These are phyloP conservation scores for Ogataea salicorniae DNA, from an alignment of 805 yeast species.

Conservation along the genomic window DNA sequence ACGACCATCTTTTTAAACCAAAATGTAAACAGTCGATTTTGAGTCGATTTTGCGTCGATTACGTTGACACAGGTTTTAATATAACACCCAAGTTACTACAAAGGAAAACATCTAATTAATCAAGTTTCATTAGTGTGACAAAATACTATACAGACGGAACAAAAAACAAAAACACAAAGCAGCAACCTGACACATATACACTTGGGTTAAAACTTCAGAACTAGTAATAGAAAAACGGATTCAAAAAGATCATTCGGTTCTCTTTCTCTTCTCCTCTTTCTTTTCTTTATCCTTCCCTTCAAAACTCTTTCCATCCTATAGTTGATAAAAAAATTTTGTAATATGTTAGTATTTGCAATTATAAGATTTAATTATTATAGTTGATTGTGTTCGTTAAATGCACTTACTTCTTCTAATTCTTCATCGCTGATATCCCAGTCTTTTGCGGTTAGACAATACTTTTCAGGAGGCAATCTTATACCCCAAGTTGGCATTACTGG, in stretches of 20 bases:
- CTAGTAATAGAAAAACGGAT: background rate
- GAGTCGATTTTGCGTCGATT: no score
- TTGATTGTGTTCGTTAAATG: background rate
- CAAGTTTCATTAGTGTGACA: no score
- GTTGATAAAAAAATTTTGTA: background rate
- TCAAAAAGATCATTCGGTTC: background rate
- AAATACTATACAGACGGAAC: no score
- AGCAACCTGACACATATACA: no score
- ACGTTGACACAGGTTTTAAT: no score
- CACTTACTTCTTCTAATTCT: constrained; percentile 30
- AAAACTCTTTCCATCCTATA: background rate
- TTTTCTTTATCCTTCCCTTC: background rate
- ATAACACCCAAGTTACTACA: no score
- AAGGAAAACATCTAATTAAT: no score
- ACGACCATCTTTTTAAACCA: no score
- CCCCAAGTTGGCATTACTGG: constrained; percentile 91
- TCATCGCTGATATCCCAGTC: constrained; percentile 63
- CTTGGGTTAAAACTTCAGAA: no score
- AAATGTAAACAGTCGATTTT: no score
- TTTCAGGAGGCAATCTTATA: constrained; percentile 92
- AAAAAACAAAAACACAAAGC: no score
- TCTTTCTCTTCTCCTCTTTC: constrained; percentile 3
- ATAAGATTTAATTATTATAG: background rate
- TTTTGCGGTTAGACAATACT: constrained; percentile 83
- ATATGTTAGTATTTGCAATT: no score